phyloP scores from a whole-genome alignment of 345 rosid genomes.

The Mangifera indica region DNA sequence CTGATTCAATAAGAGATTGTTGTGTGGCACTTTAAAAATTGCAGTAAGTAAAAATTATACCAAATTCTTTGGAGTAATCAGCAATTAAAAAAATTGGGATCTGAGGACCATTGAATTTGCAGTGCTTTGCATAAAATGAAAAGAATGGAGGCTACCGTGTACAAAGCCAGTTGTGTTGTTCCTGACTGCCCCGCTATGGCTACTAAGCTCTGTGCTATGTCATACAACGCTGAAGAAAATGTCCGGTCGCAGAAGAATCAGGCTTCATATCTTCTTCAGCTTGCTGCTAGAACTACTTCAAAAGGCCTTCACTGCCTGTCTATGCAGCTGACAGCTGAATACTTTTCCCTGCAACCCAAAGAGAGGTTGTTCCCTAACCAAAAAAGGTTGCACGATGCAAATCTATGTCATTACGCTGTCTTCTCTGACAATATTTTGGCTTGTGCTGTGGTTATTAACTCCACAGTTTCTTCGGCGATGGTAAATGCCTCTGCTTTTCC shows the following conservation, averaged over 20 bases:
- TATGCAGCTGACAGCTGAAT: slow-evolving; percentile 81
- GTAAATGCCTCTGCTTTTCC: slow-evolving; percentile 36
- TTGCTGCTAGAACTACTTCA: slow-evolving; percentile 83
- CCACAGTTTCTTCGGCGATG: slow-evolving; percentile 63
- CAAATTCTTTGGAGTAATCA: not conserved
- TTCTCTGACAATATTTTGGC: slow-evolving; percentile 92
- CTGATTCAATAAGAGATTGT: not conserved
- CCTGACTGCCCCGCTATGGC: slow-evolving; percentile 69
- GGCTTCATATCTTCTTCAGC: slow-evolving; percentile 67
- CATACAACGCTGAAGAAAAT: slow-evolving; percentile 69
- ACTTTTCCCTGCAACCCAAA: slow-evolving; percentile 58
- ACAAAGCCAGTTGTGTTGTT: slow-evolving; percentile 54
- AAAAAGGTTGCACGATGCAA: slow-evolving; percentile 45
- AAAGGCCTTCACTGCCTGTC: slow-evolving; percentile 95
- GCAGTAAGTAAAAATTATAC: not conserved
- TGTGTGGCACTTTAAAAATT: not conserved
- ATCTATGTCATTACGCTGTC: slow-evolving; percentile 69
- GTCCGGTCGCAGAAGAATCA: slow-evolving; percentile 66
- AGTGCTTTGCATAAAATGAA: slow-evolving; percentile 67
- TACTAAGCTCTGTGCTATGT: slow-evolving; percentile 72
- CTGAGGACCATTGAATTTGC: slow-evolving; percentile 37
- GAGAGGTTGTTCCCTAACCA: slow-evolving; percentile 69
- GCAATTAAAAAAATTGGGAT: not conserved
- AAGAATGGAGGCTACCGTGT: slow-evolving; percentile 54
- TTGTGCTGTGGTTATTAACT: slow-evolving; percentile 81